Evolutionary conservation across 768 basidiomycete genomes (phyloP).

Genomic region (Lactarius trivialis): DNA sequence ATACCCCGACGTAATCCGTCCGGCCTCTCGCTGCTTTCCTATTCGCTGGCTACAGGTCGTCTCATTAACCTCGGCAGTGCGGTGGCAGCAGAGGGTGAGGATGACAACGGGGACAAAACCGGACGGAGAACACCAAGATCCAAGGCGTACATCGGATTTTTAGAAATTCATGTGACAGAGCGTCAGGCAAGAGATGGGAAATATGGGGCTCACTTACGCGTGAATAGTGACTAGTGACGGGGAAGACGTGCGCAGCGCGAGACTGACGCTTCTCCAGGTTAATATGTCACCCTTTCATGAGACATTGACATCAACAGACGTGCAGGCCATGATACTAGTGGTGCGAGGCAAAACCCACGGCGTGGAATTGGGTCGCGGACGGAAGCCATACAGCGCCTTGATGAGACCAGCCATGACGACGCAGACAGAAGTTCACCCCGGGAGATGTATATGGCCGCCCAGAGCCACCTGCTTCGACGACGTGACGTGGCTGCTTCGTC

Average conservation of each 20-base stretch:
- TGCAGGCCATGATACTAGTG: conserved; percentile 3
- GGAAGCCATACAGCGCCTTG: neutral
- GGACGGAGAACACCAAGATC: neutral
- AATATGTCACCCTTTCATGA: conserved; percentile 5
- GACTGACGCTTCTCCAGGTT: neutral
- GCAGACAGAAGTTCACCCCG: neutral
- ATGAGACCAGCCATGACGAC: neutral
- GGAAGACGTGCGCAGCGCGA: neutral
- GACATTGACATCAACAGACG: conserved; percentile 6
- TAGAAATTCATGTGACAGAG: neutral
- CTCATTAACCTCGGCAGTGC: neutral
- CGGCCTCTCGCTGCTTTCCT: neutral
- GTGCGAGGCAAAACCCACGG: conserved; percentile 1
- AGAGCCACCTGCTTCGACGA: neutral
- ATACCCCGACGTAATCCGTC: neutral
- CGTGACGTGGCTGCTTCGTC: neutral
- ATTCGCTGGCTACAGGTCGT: neutral
- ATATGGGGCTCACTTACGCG: neutral
- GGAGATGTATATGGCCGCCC: neutral
- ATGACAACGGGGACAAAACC: neutral
- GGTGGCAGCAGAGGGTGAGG: neutral
- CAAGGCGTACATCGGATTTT: neutral
- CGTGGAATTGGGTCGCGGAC: neutral
- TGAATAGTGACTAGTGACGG: neutral
- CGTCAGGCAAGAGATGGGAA: neutral